phyloP scores from a whole-genome alignment of 177 flowering plant genomes.

The Vitis hybrid region DNA sequence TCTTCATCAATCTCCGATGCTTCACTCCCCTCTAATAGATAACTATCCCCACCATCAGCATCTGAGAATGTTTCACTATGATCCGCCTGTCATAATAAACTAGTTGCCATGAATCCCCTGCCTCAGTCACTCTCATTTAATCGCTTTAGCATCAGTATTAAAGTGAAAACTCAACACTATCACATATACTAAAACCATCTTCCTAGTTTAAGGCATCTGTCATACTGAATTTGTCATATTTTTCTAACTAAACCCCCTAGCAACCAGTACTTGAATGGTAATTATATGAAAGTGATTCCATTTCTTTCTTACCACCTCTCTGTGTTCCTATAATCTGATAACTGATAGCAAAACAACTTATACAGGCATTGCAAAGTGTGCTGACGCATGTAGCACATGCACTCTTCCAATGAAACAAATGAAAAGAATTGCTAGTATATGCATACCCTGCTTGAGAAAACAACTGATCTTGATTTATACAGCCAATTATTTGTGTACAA shows the following conservation, averaged over 20 bases:
- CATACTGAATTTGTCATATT: not conserved
- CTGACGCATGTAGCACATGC: not conserved
- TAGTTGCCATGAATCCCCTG: constrained; percentile 3
- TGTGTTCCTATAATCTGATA: not conserved
- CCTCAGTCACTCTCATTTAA: not conserved
- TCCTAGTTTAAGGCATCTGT: not conserved
- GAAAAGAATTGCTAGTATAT: not conserved
- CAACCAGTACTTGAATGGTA: not conserved
- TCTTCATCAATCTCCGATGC: constrained; percentile 20
- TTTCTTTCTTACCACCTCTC: not conserved
- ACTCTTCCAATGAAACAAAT: not conserved
- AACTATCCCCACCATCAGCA: constrained; percentile 23
- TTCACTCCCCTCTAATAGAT: constrained; percentile 21
- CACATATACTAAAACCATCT: not conserved
- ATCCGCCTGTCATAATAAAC: constrained; percentile 38
- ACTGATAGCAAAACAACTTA: not conserved
- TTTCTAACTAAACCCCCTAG: not conserved
- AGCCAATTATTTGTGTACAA: constrained; percentile 6
- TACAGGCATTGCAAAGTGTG: not conserved
- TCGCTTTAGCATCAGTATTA: not conserved
- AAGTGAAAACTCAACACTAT: not conserved
- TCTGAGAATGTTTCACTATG: constrained; percentile 23
- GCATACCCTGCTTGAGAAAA: constrained; percentile 32
- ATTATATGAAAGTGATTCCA: not conserved
- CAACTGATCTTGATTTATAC: constrained; percentile 14